Base-by-base conservation (phyloP, 306 rosid species). In the Elaeagnus macrophylla region DNA sequence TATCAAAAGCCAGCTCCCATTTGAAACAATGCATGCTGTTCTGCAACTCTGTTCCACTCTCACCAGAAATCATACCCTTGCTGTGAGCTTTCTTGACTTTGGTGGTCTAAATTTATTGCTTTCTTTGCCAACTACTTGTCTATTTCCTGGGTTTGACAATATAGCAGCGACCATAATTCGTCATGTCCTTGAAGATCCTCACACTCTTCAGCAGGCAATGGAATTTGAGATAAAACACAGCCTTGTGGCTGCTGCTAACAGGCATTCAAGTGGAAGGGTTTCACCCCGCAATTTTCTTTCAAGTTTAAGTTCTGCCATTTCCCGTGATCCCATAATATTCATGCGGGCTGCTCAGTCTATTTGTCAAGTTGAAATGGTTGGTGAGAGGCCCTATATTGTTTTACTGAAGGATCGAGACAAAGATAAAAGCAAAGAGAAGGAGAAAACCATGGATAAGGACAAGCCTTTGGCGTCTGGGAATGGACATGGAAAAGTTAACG, bases 141-240 rank as follows among this genome's bases (percentile, higher is more conserved):
- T 90, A 41, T 90, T 90, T 74, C 83, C 97, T 54, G 97, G 97
- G 67, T 90, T 79, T 72, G 97, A 90, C 61, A 81, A 82, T 66
- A 77, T 83, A 64, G 97, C 97, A 65, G 89, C 95, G 48, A 72
- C 86, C 56, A 90, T 90, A 54, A 80, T 86, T 16, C 90, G 95
- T 62, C 97, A 86, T 73, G 81, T 86, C 64, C 89, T 90, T 56
- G 95, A 90, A 78, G 97, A 90, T 77, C 95, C 97, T 57, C 95
- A 86, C 72, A 90, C 97, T 51, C 97, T 90, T 57, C 97, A 86
- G 83, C 97, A 90, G 77, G 97, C 97, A 54, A 90, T 90, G 97
- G 97, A 90, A 76, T 86, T 90, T 53, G 95, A 90, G 79, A 86
- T 90, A 48, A 81, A 74, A 75, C 97, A 86, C 62, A 86, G 74